These are phyloP conservation scores for Salvia miltiorrhiza DNA, from an alignment of 257 asterid species.

Conservation along the genomic window DNA sequence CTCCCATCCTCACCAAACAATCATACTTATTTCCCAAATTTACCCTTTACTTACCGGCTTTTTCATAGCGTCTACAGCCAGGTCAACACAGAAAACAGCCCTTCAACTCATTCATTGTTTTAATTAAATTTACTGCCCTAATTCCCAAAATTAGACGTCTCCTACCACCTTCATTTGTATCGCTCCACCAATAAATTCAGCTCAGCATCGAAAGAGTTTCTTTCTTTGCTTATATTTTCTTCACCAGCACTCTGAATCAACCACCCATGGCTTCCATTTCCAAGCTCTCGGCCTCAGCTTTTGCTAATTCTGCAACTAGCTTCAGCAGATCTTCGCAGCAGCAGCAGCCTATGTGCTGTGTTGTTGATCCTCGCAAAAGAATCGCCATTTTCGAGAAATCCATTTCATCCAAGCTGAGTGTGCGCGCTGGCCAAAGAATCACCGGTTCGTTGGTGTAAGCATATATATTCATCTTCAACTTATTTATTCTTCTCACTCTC, in stretches of 20 bases:
- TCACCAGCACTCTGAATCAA: not conserved
- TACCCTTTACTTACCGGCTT: conserved; percentile 25
- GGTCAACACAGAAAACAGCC: conserved; percentile 31
- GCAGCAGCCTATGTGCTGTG: conserved; percentile 38
- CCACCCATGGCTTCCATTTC: conserved; percentile 67
- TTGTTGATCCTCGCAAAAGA: conserved; percentile 39
- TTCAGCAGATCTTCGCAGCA: conserved; percentile 36
- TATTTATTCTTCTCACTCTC: not conserved
- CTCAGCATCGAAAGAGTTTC: not conserved
- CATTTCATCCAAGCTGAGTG: conserved; percentile 33
- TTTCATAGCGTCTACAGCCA: conserved; percentile 31
- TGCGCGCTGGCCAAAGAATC: conserved; percentile 25
- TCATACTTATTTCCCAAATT: not conserved
- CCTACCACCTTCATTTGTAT: conserved; percentile 26
- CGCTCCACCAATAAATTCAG: conserved; percentile 8
- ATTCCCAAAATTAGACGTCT: not conserved
- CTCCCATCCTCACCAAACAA: conserved; percentile 22
- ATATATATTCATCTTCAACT: not conserved
- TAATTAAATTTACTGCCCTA: conserved; percentile 21
- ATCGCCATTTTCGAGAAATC: conserved; percentile 21
- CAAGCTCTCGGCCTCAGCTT: conserved; percentile 45
- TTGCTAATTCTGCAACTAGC: conserved; percentile 29
- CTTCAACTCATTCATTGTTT: not conserved
- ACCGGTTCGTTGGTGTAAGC: conserved; percentile 53
- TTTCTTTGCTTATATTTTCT: not conserved